Conservation (phyloP, 495 filamentous ascomycete genomes). For the Terfezia boudieri region DNA sequence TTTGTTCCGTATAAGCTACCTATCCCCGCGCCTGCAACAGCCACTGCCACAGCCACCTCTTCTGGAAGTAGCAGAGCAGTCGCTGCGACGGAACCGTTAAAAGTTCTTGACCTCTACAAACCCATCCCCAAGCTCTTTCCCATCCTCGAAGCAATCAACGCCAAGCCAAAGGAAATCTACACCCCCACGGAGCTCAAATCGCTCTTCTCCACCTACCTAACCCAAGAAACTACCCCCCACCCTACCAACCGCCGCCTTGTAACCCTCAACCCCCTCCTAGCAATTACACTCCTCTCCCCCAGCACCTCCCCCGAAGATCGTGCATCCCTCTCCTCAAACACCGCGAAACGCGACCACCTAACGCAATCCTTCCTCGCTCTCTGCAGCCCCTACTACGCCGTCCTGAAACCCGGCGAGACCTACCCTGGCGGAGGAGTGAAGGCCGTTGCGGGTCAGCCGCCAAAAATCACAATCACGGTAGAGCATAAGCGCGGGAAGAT, state of each 20-base stretch:
- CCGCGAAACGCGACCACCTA: constrained; percentile 39
- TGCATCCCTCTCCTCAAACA: constrained; percentile 34
- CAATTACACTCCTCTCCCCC: constrained; percentile 34
- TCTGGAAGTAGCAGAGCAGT: constrained; percentile 16
- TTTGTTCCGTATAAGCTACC: constrained; percentile 46
- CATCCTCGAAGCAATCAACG: constrained; percentile 28
- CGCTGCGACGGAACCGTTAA: constrained; percentile 32
- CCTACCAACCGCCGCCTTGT: constrained; percentile 40
- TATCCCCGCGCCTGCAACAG: constrained; percentile 17
- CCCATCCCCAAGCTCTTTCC: constrained; percentile 35
- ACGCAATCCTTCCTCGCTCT: constrained; percentile 34
- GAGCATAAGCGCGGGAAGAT: constrained; percentile 50
- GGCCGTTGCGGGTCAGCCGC: constrained; percentile 36
- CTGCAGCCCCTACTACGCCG: constrained; percentile 31
- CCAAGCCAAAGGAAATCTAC: constrained; percentile 30
- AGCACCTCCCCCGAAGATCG: constrained; percentile 28
- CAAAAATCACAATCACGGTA: constrained; percentile 35
- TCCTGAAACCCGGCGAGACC: constrained; percentile 30
- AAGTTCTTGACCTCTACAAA: constrained; percentile 30
- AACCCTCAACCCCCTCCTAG: constrained; percentile 38
- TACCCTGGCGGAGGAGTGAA: constrained; percentile 29
- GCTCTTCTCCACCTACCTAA: constrained; percentile 29
- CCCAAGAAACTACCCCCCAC: constrained; percentile 27
- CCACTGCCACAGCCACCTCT: constrained; percentile 15
- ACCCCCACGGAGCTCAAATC: constrained; percentile 22